Evolutionary conservation across 805 yeast genomes (phyloP), one percentile per base, ranked within the genome.

Genomic region (Lachancea dasiensis): DNA sequence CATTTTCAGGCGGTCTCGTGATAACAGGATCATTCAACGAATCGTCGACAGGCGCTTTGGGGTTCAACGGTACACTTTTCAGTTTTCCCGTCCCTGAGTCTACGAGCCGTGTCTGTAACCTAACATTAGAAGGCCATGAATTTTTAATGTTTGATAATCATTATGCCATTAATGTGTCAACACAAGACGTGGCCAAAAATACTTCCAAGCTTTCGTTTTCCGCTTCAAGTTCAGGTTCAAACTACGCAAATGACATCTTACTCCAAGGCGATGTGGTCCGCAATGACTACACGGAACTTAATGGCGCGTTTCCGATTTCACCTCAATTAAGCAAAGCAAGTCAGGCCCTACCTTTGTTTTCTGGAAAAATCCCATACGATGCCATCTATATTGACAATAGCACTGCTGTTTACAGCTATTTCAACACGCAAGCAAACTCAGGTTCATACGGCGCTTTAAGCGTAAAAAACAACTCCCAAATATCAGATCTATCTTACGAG

Each of bases 381-480:
- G 42, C 61, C 2, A 50, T 45, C 7, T 40, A 33, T 44, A 48
- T 69, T 32, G 80, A 83, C 52, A 63, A 63, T 9, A 54, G 78
- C 0, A 43, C 70, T 8, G 61, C 78, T 27, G 71, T 73, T 0
- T 58, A 82, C 34, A 87, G 84, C 6, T 92, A 90, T 15, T 56
- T 62, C 3, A 78, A 80, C 50, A 54, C 50, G 6, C 66, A 67
- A 10, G 46, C 46, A 13, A 25, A 37, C 39, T 5, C 18, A 27
- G 23, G 20, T 16, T 34, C 17, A 16, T 39, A 15, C 44, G 47
- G 34, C 21, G 40, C 36, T 25, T 43, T 31, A 39, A 30, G 13
- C n/a, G 17, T 28, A 4, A 37, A 38, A 17, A 15, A 17, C 5
- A 22, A 32, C 10, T 7, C 38, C 3, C 35, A 40, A 4, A 14